Evolutionary conservation across 805 yeast genomes (phyloP).

Genomic region (Candida mattraensis): DNA sequence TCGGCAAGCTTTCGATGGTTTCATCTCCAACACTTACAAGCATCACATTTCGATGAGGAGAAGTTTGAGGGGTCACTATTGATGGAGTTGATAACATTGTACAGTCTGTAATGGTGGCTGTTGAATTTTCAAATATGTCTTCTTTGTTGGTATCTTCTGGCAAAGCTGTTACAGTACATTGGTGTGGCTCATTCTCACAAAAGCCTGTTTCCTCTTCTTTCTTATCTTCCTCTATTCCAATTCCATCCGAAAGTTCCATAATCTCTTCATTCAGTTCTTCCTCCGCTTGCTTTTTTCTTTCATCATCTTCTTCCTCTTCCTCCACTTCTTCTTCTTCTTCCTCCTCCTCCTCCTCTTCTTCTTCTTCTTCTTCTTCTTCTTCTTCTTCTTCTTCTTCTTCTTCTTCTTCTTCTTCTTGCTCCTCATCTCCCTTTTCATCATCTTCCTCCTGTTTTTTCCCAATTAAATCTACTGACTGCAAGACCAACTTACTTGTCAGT

Average conservation of each 20-base stretch:
- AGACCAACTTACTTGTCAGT: too few relatives aligned
- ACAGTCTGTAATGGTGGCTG: too few relatives aligned
- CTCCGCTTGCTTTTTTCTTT: constrained; percentile 2
- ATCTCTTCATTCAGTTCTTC: constrained; percentile 1
- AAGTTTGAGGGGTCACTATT: too few relatives aligned
- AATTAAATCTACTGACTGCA: constrained; percentile 8
- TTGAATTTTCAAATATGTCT: too few relatives aligned
- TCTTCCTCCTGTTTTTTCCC: constrained; percentile 1
- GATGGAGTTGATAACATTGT: too few relatives aligned
- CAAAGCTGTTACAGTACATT: too few relatives aligned
- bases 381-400: constrained; percentile 8
- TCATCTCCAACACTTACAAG: constrained; percentile 10
- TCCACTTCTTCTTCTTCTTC: constrained; percentile 6
- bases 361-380: constrained; percentile 10
- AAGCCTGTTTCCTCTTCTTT: constrained; percentile 11
- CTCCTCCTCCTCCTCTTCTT: constrained; percentile 5
- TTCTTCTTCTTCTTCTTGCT: constrained; percentile 6
- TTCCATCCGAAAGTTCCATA: background rate
- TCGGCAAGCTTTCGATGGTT: constrained; percentile 3
- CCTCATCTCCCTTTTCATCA: constrained; percentile 1
- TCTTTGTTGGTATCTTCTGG: too few relatives aligned
- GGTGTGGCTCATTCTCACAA: too few relatives aligned
- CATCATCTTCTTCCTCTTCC: constrained; percentile 12
- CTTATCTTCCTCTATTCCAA: constrained; percentile 1
- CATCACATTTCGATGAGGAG: constrained; percentile 6